A percentile compares a stretch with the other conserved stretches of the same genome.
Evolutionary conservation across 108 stramenopile genomes (phyloP).

Genomic region (Cyclotella kingstonii): DNA sequence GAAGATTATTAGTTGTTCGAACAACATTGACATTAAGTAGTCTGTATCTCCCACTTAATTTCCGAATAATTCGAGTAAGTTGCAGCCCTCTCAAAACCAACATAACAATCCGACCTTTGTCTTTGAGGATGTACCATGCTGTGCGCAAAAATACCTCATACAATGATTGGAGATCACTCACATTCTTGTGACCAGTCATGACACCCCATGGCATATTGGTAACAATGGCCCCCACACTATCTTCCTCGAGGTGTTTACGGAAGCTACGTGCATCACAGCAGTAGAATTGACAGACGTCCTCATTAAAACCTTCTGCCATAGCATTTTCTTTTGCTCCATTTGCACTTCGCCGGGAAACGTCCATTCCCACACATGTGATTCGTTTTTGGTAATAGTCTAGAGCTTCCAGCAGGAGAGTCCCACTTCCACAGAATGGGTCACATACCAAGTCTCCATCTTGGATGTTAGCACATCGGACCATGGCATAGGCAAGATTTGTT

Average conservation of each 20-base stretch:
- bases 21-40: slow-evolving; percentile 58
- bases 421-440: slow-evolving; percentile 62
- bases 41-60: slow-evolving; percentile 59
- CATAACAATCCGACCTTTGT: slow-evolving; percentile 59
- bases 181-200: slow-evolving; percentile 66
- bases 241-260: slow-evolving; percentile 50
- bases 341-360: slow-evolving; percentile 56
- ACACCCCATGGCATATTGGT: slow-evolving; percentile 70
- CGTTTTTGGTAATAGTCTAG: slow-evolving; percentile 46
- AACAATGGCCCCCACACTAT: slow-evolving; percentile 59
- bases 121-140: slow-evolving; percentile 63
- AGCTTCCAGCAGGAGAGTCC: slow-evolving; percentile 59
- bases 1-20: slow-evolving; percentile 69
- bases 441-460: slow-evolving; percentile 43
- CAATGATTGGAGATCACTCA: slow-evolving; percentile 60
- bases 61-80: slow-evolving; percentile 63
- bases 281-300: slow-evolving; percentile 52
- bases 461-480: slow-evolving; percentile 59
- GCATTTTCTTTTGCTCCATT: slow-evolving; percentile 65
- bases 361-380: slow-evolving; percentile 58
- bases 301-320: slow-evolving; percentile 45
- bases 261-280: slow-evolving; percentile 64
- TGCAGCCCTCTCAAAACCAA: slow-evolving; percentile 68
- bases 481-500: slow-evolving; percentile 67
- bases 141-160: slow-evolving; percentile 70